A percentile compares a stretch with the other conserved stretches of the same genome.
Conservation (phyloP, 768 basidiomycete species). For the Russula griseocarnosa region DNA sequence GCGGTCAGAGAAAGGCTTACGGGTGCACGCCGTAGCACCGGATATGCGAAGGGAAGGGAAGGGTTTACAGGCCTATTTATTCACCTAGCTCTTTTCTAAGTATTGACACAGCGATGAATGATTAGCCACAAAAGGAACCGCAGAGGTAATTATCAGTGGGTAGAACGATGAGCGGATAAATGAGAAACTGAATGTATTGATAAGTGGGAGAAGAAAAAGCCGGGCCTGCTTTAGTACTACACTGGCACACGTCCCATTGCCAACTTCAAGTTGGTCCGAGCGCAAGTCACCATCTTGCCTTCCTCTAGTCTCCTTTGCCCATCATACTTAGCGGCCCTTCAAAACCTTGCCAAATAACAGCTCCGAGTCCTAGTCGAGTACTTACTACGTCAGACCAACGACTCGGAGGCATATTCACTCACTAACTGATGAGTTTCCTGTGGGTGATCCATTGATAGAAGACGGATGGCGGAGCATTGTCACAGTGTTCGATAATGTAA, state of each 20-base stretch:
- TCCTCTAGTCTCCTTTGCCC: conserved; percentile 68
- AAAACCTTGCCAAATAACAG: conserved; percentile 67
- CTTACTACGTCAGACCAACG: conserved; percentile 43
- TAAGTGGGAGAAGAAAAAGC: background rate
- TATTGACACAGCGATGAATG: background rate
- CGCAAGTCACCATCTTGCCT: conserved; percentile 40
- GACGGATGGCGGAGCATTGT: too few species aligned
- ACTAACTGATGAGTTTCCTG: too few species aligned
- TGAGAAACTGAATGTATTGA: background rate
- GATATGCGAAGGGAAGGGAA: too few species aligned
- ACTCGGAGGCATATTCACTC: background rate
- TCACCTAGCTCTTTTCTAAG: background rate
- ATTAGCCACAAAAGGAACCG: background rate
- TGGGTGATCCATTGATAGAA: too few species aligned
- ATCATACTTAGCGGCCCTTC: conserved; percentile 55
- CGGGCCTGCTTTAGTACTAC: too few species aligned
- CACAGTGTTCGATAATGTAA: too few species aligned
- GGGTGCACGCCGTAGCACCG: background rate
- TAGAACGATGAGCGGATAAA: background rate
- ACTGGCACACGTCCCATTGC: too few species aligned
- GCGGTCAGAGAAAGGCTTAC: background rate
- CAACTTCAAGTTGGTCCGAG: background rate
- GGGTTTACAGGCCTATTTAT: background rate
- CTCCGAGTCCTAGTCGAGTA: conserved; percentile 85
- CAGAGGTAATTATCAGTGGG: background rate